Evolutionary conservation across 2,329 filamentous ascomycete species (phyloP).

Genomic region (Ceratocystis ficicola): DNA sequence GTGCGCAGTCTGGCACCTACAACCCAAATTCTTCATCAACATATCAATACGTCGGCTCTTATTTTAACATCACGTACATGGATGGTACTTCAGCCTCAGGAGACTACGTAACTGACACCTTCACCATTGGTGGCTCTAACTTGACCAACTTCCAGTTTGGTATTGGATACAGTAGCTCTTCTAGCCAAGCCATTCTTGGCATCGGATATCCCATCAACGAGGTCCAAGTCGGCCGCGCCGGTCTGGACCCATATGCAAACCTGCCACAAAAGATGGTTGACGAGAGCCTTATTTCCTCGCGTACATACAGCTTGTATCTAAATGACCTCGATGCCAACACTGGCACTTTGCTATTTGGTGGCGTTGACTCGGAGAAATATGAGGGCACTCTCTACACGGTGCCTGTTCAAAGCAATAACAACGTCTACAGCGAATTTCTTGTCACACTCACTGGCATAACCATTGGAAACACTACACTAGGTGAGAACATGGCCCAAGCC

Average conservation of each 20-base stretch:
- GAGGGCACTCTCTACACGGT: constrained; percentile 51
- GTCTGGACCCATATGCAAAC: constrained; percentile 49
- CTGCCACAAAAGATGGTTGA: constrained; percentile 53
- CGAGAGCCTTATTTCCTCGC: constrained; percentile 49
- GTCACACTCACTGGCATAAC: constrained; percentile 53
- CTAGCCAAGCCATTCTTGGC: constrained; percentile 63
- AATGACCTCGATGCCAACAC: constrained; percentile 55
- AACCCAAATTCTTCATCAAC: constrained; percentile 59
- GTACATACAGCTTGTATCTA: constrained; percentile 62
- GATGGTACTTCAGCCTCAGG: constrained; percentile 67
- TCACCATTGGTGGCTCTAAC: constrained; percentile 45
- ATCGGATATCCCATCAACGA: constrained; percentile 76
- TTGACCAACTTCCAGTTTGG: constrained; percentile 56
- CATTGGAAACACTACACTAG: constrained; percentile 35
- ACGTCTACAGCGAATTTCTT: constrained; percentile 49
- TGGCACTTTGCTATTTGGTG: constrained; percentile 62
- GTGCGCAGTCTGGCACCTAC: constrained; percentile 54
- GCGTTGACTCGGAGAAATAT: constrained; percentile 57
- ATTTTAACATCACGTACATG: constrained; percentile 80
- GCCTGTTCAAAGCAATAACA: constrained; percentile 47
- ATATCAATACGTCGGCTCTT: constrained; percentile 57
- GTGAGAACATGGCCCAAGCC: constrained; percentile 41
- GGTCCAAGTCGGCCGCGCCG: constrained; percentile 51
- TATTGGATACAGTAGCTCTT: constrained; percentile 52
- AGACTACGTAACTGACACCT: constrained; percentile 66